Conservation (phyloP, 306 rosid species). For the Dryas alaskensis region DNA sequence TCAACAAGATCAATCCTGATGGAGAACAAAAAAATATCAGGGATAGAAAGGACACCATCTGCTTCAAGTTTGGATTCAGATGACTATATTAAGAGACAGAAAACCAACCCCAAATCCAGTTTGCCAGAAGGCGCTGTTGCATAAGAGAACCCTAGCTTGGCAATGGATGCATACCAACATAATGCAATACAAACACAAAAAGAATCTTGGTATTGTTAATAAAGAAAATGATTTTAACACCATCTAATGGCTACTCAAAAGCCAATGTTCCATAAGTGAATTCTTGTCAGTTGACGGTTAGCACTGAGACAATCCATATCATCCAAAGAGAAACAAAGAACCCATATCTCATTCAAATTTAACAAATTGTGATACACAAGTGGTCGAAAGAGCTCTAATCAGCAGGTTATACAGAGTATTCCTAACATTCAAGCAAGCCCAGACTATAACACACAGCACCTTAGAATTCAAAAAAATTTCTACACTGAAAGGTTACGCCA, state of each 20-base stretch:
- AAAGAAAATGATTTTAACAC: neutral
- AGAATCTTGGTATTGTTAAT: neutral
- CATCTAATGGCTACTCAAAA: neutral
- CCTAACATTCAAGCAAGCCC: neutral
- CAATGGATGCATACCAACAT: slow-evolving; percentile 13
- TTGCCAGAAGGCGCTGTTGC: neutral
- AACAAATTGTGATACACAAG: slow-evolving; percentile 16
- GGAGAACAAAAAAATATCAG: slow-evolving; percentile 13
- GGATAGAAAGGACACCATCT: slow-evolving; percentile 26
- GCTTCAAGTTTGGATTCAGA: slow-evolving; percentile 10
- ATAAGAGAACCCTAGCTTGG: neutral
- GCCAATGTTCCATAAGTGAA: neutral
- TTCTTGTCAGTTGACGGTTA: neutral
- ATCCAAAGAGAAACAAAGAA: neutral
- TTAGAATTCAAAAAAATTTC: slow-evolving; percentile 7
- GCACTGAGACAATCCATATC: neutral
- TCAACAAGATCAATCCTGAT: slow-evolving; percentile 13
- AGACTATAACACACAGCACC: slow-evolving; percentile 14
- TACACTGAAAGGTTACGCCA: slow-evolving; percentile 41
- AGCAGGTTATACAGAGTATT: slow-evolving; percentile 4
- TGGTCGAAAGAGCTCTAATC: slow-evolving; percentile 8
- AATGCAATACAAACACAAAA: slow-evolving; percentile 3
- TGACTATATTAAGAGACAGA: neutral
- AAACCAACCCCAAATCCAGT: neutral
- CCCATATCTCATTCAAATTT: slow-evolving; percentile 15